Base-by-base conservation (phyloP, 352 stramenopile genomes). In the Paralagenidium karlingii region DNA sequence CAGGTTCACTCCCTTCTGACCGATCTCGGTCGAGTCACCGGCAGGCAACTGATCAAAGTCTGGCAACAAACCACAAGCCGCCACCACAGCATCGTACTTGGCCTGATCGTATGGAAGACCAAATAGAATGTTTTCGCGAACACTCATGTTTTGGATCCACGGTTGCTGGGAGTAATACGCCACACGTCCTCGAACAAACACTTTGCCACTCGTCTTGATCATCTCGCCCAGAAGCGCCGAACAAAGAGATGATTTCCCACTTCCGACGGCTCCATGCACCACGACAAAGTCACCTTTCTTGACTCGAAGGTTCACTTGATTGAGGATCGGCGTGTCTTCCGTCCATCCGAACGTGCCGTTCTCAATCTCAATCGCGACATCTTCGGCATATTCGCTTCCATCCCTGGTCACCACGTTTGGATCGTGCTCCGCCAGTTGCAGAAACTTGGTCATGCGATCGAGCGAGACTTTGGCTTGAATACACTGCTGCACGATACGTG, bases 71-170 rank as follows among this genome's bases (percentile, higher is more conserved):
- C 74, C 77, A 49, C 87, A 97, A 5, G 69, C 68, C 33, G 76
- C 48, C 6, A 95, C 30, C n/a, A 86, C 68, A 8, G 42, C 47
- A 8, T 66, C 46, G 43, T 85, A 89, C 40, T 58, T 66, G 7
- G 51, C 52, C 19, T 42, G 40, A 25, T 85, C 55, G 20, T 60
- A 83, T 5, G 47, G 49, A 34, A 64, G 49, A 6, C 88, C 85
- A 56, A 98, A 98, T 3, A 98, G 57, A 43, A 98, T 95, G 61
- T 98, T 98, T 20, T 96, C 80, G 12, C 68, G 62, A 2, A 98
- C 52, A 1, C 79, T 94, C 40, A 79, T 82, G 66, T 98, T 97
- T 51, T 97, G 75, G 34, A 98, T 97, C 64, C 94, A 97, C n/a
- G 88, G 51, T 24, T 87, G 68, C 60, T 97, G 89, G 19, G 79